Evolutionary conservation across 345 rosid genomes (phyloP), one percentile per base, ranked within the genome.

Genomic region (Passiflora organensis): DNA sequence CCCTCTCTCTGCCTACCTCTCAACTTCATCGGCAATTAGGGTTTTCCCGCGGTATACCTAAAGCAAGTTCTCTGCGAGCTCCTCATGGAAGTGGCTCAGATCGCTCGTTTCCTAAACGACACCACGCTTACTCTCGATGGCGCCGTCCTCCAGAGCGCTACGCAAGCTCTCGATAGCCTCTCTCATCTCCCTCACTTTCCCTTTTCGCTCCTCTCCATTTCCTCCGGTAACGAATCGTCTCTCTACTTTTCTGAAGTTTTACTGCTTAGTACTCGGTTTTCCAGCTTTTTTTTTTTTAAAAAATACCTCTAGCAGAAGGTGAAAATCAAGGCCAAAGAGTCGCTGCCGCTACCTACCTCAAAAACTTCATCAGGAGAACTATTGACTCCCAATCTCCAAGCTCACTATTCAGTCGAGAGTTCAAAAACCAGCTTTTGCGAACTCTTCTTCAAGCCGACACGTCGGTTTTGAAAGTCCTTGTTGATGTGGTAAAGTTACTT

Each of bases 291-390:
- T 17, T 51, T 32, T 12, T 47, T 34, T 56, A 45, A 53, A 50
- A 59, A 32, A 25, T 32, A 43, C 2, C 39, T 48, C 39, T 48
- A 21, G 10, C 59, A 89, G 96, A 84, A 60, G 81, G 82, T 63
- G 77, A 72, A 65, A 76, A 64, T 65, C 72, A 59, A 43, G 87
- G 95, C 38, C 91, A 64, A 50, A 76, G 74, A 73, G 70, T 80
- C 63, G 84, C 95, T 43, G 96, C 96, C 58, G 86, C 95, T 36
- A 68, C 89, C 2, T 89, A 82, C 58, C 72, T 89, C 15, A 89
- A 83, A 81, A 89, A 86, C 60, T 80, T 83, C 25, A 72, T 78
- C 10, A 71, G 89, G 65, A 75, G 68, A 68, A 78, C 67, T 57
- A 66, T 76, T 14, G 72, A 72, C 0, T 20, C 63, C 49, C 72